Base-by-base conservation (phyloP, 78 protist species). In the slime mould (Dictyostelium discoideum) region DNA sequence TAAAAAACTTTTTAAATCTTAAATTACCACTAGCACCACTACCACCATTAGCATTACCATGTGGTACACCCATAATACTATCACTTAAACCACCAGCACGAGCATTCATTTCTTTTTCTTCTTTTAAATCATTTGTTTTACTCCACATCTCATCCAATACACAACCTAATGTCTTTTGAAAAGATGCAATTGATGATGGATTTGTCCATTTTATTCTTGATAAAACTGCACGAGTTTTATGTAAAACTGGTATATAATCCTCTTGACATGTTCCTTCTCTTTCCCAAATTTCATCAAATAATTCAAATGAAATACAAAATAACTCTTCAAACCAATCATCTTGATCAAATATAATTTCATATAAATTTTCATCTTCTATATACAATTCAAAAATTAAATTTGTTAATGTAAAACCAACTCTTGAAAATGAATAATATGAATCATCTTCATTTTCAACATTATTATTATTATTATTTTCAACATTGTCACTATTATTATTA, bases 271-370 rank as follows among this genome's bases (percentile, higher is more conserved):
- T 63, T 44, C 84, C 88, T 24, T 90, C 95, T 54, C 79, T 80
- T 5, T 90, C 95, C 95, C 95, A 90, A 22, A 90, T 90, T 73
- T 90, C 95, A 73, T 90, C 95, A 72, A 90, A 90, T 3, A 90
- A 73, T 72, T 90, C 95, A 48, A 90, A 90, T 24, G 95, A 80
- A 72, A 90, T 90, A 16, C 87, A 90, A 82, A 90, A 90, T 69
- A 90, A 67, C 22, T 90, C 95, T 90, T 90, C 95, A 72, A 82
- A 90, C 95, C 95, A 90, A 54, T 90, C 95, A 73, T 90, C 95
- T 82, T 90, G 95, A 39, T 90, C 95, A 48, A 90, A 90, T 18
- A 90, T 90, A 73, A 90, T 69, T 73, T 90, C 95, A 83, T 90
- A 90, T 7, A 90, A 11, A 82, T 90, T 90, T 50, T 90, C 95